These are phyloP conservation scores for Kodamaea hsintzibuensis DNA, from an alignment of 805 yeast species.

Conservation along the genomic window DNA sequence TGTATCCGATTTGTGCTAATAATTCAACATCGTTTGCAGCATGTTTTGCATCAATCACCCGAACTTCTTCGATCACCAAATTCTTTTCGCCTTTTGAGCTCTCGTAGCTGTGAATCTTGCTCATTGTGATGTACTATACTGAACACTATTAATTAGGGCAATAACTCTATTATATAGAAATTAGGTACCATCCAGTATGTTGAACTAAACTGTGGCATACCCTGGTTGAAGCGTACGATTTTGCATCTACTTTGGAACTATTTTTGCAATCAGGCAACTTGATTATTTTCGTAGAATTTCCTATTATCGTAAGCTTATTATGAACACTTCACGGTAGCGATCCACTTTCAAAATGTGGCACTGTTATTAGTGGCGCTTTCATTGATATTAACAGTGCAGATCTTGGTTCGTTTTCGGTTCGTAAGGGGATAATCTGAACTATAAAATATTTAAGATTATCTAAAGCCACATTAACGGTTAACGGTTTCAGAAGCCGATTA, in stretches of 20 bases:
- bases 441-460: too few relatives aligned
- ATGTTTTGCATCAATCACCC: slow-evolving; percentile 6
- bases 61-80: not conserved
- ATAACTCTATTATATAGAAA: not conserved
- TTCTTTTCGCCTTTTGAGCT: not conserved
- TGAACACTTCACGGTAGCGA: too few relatives aligned
- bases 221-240: too few relatives aligned
- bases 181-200: too few relatives aligned
- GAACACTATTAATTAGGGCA: not conserved
- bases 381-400: not conserved
- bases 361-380: too few relatives aligned
- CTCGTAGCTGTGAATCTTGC: not conserved
- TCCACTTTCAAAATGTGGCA: not conserved
- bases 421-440: not conserved
- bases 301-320: too few relatives aligned
- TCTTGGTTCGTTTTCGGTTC: not conserved
- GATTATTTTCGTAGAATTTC: too few relatives aligned
- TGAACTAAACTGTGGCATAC: too few relatives aligned
- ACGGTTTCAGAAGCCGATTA: not conserved
- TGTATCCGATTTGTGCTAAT: slow-evolving; percentile 65
- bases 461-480: not conserved
- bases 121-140: not conserved
- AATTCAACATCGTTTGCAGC: slow-evolving; percentile 29
- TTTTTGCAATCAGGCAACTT: too few relatives aligned
- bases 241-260: too few relatives aligned